Percentiles rank a stretch among this genome's conserved stretches.
phyloP scores from a whole-genome alignment of 805 yeast species.

The Ogataea nakhonphanomensis region DNA sequence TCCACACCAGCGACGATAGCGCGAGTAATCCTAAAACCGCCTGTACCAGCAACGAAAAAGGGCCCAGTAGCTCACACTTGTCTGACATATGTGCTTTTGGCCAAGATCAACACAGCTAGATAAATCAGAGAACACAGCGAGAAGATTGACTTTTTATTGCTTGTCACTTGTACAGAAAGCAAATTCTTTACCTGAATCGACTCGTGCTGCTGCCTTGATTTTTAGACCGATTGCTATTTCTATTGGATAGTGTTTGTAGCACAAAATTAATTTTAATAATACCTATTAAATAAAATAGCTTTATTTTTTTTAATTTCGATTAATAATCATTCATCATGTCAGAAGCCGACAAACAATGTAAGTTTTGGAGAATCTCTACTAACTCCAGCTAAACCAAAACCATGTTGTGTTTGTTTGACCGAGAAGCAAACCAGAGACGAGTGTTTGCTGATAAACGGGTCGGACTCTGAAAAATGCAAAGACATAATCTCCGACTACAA shows the following conservation, averaged over 20 bases:
- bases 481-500: slow-evolving; percentile 71
- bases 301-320: background rate
- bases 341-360: slow-evolving; percentile 25
- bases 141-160: too few relatives aligned
- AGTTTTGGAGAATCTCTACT: slow-evolving; percentile 10
- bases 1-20: slow-evolving; percentile 65
- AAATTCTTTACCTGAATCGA: too few relatives aligned
- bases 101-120: background rate
- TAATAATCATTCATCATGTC: slow-evolving; percentile 13
- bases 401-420: slow-evolving; percentile 92
- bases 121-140: too few relatives aligned
- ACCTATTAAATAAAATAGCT: background rate
- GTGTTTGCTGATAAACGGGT: slow-evolving; percentile 78
- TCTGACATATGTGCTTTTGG: slow-evolving; percentile 10
- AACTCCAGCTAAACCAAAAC: slow-evolving; percentile 65
- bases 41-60: slow-evolving; percentile 81
- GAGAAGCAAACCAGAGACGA: slow-evolving; percentile 66
- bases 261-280: background rate
- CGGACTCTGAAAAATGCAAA: slow-evolving; percentile 79
- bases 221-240: too few relatives aligned
- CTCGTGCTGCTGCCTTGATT: too few relatives aligned
- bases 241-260: background rate
- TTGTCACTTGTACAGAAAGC: too few relatives aligned
- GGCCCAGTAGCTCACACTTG: slow-evolving; percentile 71
- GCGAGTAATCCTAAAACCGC: slow-evolving; percentile 73